Evolutionary conservation across 495 filamentous ascomycete genomes (phyloP), one percentile per base, ranked within the genome.

Genomic region (Penicillium pulvis): DNA sequence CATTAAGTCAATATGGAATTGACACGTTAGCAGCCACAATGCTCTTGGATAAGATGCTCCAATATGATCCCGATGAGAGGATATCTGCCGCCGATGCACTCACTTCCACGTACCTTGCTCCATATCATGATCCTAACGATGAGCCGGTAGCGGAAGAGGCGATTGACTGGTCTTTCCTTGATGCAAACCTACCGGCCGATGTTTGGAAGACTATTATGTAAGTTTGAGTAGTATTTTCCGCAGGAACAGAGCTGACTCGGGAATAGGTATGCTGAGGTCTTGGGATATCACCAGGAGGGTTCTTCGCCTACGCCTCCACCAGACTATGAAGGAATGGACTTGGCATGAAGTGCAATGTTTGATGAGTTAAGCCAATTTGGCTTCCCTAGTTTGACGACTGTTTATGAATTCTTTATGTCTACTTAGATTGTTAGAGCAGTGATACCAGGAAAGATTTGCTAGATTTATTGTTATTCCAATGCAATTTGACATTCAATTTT

Each of bases 151-250:
- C 94, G 26, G 89, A 93, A 48, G 92, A 96, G 79, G 93, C 91
- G 72, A 97, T 97, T 65, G 94, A 98, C 70, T 98, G 94, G 94
- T 93, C 91, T 16, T 97, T 98, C 75, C 97, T 97, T 66, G 93
- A 98, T 69, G 94, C 93, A 24, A 90, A 98, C 75, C 78, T 98
- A 42, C 92, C 94, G 0, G 90, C 96, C 23, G 93, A 98, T 65
- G 94, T 93, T 5, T 98, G 94, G 94, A 98, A 98, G 77, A 97
- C 96, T 67, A 96, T 97, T 90, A 98, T 98, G 93, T 97, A 80
- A 67, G 67, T 62, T 2, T 50, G 0, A 33, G 2, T 3, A 12
- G 39, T 17, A 4, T 41, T 6, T 5, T 41, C 7, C 5, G 2
- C 16, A 6, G 17, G 31, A 52, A 19, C 16, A 12, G 17, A 24